phyloP scores from a whole-genome alignment of 768 basidiomycete species.

The Leccinum truebloodii region DNA sequence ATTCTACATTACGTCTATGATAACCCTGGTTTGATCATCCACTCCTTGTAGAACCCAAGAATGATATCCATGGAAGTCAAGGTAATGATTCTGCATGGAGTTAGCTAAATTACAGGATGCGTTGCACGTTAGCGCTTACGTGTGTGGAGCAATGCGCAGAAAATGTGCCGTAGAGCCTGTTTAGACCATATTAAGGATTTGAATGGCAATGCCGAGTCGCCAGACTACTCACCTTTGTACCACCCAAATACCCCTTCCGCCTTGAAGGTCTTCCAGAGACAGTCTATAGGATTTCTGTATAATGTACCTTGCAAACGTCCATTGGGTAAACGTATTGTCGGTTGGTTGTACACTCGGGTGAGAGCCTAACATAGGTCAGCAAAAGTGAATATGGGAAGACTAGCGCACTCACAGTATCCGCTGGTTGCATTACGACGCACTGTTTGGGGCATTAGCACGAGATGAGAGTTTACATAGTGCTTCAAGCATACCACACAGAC shows the following conservation, averaged over 20 bases:
- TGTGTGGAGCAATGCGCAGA: slow-evolving; percentile 88
- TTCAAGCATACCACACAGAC: slow-evolving; percentile 76
- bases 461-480: neutral
- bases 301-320: slow-evolving; percentile 73
- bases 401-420: slow-evolving; percentile 69
- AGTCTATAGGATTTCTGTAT: slow-evolving; percentile 93
- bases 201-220: neutral
- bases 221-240: slow-evolving; percentile 76
- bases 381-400: neutral
- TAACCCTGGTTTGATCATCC: slow-evolving; percentile 11
- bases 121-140: slow-evolving; percentile 48
- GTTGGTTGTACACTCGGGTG: slow-evolving; percentile 97
- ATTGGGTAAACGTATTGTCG: slow-evolving; percentile 67
- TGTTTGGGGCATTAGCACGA: slow-evolving; percentile 31
- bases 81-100: slow-evolving; percentile 70
- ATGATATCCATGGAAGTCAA: slow-evolving; percentile 87
- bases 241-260: slow-evolving; percentile 89
- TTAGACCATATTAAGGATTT: neutral
- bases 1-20: slow-evolving; percentile 12
- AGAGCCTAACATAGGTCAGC: slow-evolving; percentile 53
- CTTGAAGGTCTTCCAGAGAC: slow-evolving; percentile 93
- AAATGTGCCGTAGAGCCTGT: slow-evolving; percentile 92
- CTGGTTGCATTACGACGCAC: slow-evolving; percentile 94
- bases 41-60: slow-evolving; percentile 61
- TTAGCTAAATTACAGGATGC: slow-evolving; percentile 4